These are phyloP conservation scores for Tephrocybe sp. DNA, from an alignment of 768 basidiomycete species.

Conservation along the genomic window DNA sequence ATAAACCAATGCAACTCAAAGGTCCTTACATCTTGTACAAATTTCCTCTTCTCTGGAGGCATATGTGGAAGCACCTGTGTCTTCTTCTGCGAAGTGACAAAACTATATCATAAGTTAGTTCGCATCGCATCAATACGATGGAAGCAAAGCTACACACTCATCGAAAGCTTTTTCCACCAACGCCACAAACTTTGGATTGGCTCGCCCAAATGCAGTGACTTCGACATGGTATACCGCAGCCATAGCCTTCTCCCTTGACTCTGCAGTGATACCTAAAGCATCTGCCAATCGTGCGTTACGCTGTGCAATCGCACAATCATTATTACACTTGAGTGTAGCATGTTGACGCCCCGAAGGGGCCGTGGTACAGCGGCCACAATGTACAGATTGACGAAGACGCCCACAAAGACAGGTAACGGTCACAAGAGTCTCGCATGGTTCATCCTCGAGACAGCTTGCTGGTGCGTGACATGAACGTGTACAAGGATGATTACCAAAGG, in stretches of 20 bases:
- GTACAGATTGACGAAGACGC: slow-evolving; percentile 66
- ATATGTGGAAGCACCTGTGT: slow-evolving; percentile 78
- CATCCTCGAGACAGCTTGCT: slow-evolving; percentile 73
- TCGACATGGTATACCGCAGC: slow-evolving; percentile 60
- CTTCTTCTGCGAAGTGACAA: slow-evolving; percentile 62
- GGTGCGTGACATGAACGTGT: slow-evolving; percentile 86
- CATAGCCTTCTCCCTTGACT: slow-evolving; percentile 35
- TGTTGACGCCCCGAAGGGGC: slow-evolving; percentile 40
- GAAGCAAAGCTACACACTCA: slow-evolving; percentile 49
- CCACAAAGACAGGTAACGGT: slow-evolving; percentile 81
- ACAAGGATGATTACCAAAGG: slow-evolving; percentile 66
- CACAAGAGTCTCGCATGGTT: slow-evolving; percentile 69
- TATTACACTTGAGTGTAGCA: slow-evolving; percentile 61
- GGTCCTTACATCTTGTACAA: slow-evolving; percentile 69
- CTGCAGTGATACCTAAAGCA: slow-evolving; percentile 79
- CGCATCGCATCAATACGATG: slow-evolving; percentile 1
- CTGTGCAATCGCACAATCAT: slow-evolving; percentile 81
- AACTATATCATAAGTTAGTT: slow-evolving; percentile 38
- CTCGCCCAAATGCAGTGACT: slow-evolving; percentile 55
- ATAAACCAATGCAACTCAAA: not conserved
- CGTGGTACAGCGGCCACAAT: slow-evolving; percentile 61
- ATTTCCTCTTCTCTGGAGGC: slow-evolving; percentile 77
- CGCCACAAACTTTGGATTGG: slow-evolving; percentile 62
- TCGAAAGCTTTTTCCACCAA: slow-evolving; percentile 80
- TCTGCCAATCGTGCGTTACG: slow-evolving; percentile 88